Percentiles rank a stretch among this genome's conserved stretches.
These are phyloP conservation scores for Orbilia javanica DNA, from an alignment of 2,329 filamentous ascomycete genomes.

Conservation along the genomic window DNA sequence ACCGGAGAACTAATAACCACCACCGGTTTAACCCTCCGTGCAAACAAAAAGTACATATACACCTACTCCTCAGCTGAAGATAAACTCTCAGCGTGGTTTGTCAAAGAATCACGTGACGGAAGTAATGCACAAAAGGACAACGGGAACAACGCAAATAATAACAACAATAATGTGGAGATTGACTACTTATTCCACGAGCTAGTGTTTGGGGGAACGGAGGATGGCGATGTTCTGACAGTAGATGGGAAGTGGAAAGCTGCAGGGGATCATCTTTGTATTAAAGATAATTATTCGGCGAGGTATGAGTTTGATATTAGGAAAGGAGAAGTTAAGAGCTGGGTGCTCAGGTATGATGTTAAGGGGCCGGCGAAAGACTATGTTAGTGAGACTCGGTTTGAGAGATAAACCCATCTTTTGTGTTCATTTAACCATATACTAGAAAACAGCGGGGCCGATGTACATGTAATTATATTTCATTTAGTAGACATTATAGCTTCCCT, in stretches of 20 bases:
- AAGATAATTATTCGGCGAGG: conserved; percentile 39
- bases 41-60: conserved; percentile 52
- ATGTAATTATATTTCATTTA: not conserved
- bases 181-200: conserved; percentile 50
- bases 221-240: not conserved
- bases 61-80: conserved; percentile 23
- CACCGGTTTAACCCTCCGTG: conserved; percentile 17
- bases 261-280: conserved; percentile 45
- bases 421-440: too few species aligned
- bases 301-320: conserved; percentile 25
- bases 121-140: not conserved
- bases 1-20: conserved; percentile 39
- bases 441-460: conserved; percentile 7
- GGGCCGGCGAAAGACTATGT: conserved; percentile 44
- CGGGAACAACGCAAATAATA: conserved; percentile 29
- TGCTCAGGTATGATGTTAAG: conserved; percentile 34
- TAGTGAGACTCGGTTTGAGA: conserved; percentile 35
- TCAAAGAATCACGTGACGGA: conserved; percentile 30
- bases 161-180: conserved; percentile 1
- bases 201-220: not conserved
- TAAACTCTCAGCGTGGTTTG: conserved; percentile 44
- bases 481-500: conserved; percentile 17
- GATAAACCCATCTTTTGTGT: conserved; percentile 9
- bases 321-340: conserved; percentile 22
- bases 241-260: conserved; percentile 25